These are phyloP conservation scores for Gymnopilus dilepis DNA, from an alignment of 768 basidiomycete genomes.

Conservation along the genomic window DNA sequence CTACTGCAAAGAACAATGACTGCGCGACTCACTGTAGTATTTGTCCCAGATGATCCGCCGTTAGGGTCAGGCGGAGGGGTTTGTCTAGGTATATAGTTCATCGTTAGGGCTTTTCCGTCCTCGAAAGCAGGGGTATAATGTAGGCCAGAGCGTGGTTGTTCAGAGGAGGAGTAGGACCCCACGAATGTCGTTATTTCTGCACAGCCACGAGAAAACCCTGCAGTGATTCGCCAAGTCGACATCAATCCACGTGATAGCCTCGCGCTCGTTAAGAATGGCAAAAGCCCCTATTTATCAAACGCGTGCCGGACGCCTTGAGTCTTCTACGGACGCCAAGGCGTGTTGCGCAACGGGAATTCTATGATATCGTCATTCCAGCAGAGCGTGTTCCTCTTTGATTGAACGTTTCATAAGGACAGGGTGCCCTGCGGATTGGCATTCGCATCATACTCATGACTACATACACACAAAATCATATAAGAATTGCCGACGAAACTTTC, in stretches of 20 bases:
- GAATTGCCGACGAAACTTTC: not conserved
- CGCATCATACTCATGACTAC: no score
- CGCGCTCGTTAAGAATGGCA: not conserved
- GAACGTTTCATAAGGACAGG: no score
- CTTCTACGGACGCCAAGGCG: no score
- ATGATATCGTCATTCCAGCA: no score
- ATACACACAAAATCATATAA: no score
- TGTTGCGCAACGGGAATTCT: no score
- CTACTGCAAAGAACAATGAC: not conserved
- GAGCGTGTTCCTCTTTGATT: no score
- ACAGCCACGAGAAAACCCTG: conserved; percentile 5
- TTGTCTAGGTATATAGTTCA: conserved; percentile 4
- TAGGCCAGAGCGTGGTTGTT: not conserved
- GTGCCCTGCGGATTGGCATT: no score
- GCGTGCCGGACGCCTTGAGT: no score
- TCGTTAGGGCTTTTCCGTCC: not conserved
- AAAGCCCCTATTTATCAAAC: not conserved
- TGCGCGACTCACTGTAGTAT: not conserved
- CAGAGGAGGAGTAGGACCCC: not conserved
- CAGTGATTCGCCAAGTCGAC: no score
- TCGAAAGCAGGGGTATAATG: conserved; percentile 1
- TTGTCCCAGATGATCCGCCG: not conserved
- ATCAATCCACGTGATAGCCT: not conserved
- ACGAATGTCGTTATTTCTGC: conserved; percentile 2
- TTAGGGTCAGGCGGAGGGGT: not conserved